A percentile compares a stretch with the other conserved stretches of the same genome.
Evolutionary conservation across 2,329 filamentous ascomycete species (phyloP).

Genomic region (Orbilia ellipsospora): DNA sequence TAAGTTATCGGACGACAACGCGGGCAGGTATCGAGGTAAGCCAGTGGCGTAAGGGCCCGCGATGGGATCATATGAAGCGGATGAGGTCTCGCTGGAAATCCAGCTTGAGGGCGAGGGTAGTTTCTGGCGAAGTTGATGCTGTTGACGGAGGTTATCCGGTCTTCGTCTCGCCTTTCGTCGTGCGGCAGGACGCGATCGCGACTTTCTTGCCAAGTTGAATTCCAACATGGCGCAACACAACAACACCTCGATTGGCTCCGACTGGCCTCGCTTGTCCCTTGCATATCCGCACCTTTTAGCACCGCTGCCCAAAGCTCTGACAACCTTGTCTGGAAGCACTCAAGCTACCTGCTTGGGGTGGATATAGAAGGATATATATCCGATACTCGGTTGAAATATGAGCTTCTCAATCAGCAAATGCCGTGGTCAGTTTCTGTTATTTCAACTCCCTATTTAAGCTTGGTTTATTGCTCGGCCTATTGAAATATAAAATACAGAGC

Average conservation of each 20-base stretch:
- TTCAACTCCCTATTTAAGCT: too few species aligned
- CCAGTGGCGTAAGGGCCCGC: conserved; percentile 13
- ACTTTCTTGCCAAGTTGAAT: conserved; percentile 43
- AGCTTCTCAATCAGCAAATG: too few species aligned
- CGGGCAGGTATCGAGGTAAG: conserved; percentile 7
- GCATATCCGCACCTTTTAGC: conserved; percentile 30
- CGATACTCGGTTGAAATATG: too few species aligned
- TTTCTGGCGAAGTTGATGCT: conserved; percentile 23
- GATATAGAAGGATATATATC: too few species aligned
- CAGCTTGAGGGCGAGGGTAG: conserved; percentile 13
- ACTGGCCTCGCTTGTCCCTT: conserved; percentile 50
- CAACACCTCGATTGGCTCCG: conserved; percentile 34
- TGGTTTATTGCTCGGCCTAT: too few species aligned
- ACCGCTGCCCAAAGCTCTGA: too few species aligned
- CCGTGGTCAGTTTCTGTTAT: too few species aligned
- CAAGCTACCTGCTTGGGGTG: not conserved
- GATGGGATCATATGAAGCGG: conserved; percentile 36
- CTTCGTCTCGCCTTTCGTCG: not conserved
- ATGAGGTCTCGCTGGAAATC: conserved; percentile 12
- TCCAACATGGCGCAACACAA: conserved; percentile 54
- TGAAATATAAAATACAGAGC: too few species aligned
- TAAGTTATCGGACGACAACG: conserved; percentile 21
- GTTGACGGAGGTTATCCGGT: conserved; percentile 16
- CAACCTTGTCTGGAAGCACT: too few species aligned
- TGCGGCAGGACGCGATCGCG: conserved; percentile 52